These are phyloP conservation scores for Rossbeevera mucosa DNA, from an alignment of 768 basidiomycete genomes.

Conservation along the genomic window DNA sequence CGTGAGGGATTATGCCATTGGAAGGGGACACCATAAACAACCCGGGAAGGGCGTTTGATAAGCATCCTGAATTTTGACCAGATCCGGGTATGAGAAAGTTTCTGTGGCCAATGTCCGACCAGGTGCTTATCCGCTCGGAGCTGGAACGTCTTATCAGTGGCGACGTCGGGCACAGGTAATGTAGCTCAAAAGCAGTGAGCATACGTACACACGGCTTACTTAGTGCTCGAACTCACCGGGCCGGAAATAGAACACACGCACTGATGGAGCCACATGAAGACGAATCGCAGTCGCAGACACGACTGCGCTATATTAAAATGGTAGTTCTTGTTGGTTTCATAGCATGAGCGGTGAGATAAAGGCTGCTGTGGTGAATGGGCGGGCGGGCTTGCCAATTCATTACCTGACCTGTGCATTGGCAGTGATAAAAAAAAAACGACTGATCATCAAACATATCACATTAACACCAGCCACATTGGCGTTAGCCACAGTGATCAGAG, in stretches of 20 bases:
- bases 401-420: neutral
- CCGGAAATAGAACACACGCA: neutral
- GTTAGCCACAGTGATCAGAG: neutral
- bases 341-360: neutral
- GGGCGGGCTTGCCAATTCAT: neutral
- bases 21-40: neutral
- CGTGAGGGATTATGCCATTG: neutral
- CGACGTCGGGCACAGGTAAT: neutral
- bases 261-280: neutral
- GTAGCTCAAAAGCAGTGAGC: neutral
- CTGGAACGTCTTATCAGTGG: constrained; percentile 1
- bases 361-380: neutral
- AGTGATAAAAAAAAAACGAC: neutral
- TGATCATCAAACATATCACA: neutral
- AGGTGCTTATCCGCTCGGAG: constrained; percentile 17
- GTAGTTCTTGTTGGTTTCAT: neutral
- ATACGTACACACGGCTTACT: neutral
- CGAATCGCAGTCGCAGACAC: neutral
- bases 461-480: neutral
- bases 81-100: constrained; percentile 2
- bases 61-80: constrained; percentile 4
- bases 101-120: constrained; percentile 9
- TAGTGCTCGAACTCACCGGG: neutral
- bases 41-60: constrained; percentile 13
- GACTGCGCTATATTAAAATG: neutral